These are phyloP conservation scores for Dactylis glomerata DNA, from an alignment of 176 grass and related monocot species.

Conservation along the genomic window DNA sequence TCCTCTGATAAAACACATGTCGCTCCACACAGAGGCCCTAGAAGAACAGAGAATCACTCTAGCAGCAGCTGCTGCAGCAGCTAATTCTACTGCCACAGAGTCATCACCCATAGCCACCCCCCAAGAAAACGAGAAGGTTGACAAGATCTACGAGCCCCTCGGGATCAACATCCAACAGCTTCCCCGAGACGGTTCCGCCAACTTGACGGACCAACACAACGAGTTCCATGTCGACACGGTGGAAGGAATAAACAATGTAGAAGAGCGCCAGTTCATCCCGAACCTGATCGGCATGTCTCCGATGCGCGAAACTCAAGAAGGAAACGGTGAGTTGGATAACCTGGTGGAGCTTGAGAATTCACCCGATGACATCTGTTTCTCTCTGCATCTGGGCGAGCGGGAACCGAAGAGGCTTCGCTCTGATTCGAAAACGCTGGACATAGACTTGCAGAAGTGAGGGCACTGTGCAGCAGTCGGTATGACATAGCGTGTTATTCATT, in stretches of 20 bases:
- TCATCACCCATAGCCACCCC: slow-evolving; percentile 43
- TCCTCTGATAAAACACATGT: slow-evolving; percentile 13
- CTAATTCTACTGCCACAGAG: slow-evolving; percentile 63
- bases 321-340: slow-evolving; percentile 42
- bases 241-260: slow-evolving; percentile 51
- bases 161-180: slow-evolving; percentile 51
- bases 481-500: background rate
- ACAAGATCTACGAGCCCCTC: slow-evolving; percentile 65
- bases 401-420: slow-evolving; percentile 62
- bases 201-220: slow-evolving; percentile 29
- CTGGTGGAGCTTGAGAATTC: slow-evolving; percentile 29
- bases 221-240: slow-evolving; percentile 54
- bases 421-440: slow-evolving; percentile 33
- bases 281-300: slow-evolving; percentile 69
- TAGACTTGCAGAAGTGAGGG: slow-evolving; percentile 60
- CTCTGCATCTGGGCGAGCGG: slow-evolving; percentile 63
- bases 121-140: slow-evolving; percentile 56
- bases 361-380: slow-evolving; percentile 57
- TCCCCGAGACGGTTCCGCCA: slow-evolving; percentile 44
- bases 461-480: background rate
- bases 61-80: slow-evolving; percentile 30
- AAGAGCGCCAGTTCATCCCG: slow-evolving; percentile 80
- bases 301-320: slow-evolving; percentile 36
- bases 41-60: slow-evolving; percentile 70
- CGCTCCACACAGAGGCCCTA: slow-evolving; percentile 55